These are phyloP conservation scores for Hymenoscyphus fraxineus DNA, from an alignment of 2,329 filamentous ascomycete species.

Conservation along the genomic window DNA sequence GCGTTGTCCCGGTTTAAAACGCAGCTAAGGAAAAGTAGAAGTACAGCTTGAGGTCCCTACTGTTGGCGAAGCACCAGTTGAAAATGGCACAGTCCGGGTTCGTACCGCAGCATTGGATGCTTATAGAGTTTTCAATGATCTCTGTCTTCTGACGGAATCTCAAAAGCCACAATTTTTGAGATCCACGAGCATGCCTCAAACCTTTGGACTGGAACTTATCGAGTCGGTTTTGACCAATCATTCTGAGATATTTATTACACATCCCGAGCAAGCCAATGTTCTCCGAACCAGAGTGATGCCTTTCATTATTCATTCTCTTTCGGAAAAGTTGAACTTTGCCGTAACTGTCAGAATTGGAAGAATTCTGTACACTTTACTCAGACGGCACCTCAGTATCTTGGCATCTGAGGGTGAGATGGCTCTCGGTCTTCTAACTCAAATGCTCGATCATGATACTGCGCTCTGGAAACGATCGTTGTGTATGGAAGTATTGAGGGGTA, in stretches of 20 bases:
- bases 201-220: slow-evolving; percentile 86
- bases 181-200: slow-evolving; percentile 72
- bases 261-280: slow-evolving; percentile 77
- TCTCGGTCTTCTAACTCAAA: slow-evolving; percentile 74
- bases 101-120: slow-evolving; percentile 80
- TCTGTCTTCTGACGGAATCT: slow-evolving; percentile 82
- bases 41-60: slow-evolving; percentile 49
- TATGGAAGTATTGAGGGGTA: slow-evolving; percentile 83
- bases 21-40: slow-evolving; percentile 20
- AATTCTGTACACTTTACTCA: slow-evolving; percentile 77
- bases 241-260: slow-evolving; percentile 70
- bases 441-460: slow-evolving; percentile 80
- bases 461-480: slow-evolving; percentile 86
- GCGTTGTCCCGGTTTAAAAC: neutral
- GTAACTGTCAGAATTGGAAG: slow-evolving; percentile 78
- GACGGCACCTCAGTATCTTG: slow-evolving; percentile 71
- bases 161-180: slow-evolving; percentile 78
- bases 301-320: slow-evolving; percentile 72
- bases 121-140: slow-evolving; percentile 80
- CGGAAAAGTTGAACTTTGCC: slow-evolving; percentile 74
- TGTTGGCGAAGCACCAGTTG: slow-evolving; percentile 64
- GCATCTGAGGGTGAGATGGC: slow-evolving; percentile 78
- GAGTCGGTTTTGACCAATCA: slow-evolving; percentile 88
- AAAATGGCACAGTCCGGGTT: slow-evolving; percentile 62
- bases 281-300: slow-evolving; percentile 77